These are phyloP conservation scores for Naumovozyma dairenensis DNA, from an alignment of 805 yeast genomes.

Conservation along the genomic window DNA sequence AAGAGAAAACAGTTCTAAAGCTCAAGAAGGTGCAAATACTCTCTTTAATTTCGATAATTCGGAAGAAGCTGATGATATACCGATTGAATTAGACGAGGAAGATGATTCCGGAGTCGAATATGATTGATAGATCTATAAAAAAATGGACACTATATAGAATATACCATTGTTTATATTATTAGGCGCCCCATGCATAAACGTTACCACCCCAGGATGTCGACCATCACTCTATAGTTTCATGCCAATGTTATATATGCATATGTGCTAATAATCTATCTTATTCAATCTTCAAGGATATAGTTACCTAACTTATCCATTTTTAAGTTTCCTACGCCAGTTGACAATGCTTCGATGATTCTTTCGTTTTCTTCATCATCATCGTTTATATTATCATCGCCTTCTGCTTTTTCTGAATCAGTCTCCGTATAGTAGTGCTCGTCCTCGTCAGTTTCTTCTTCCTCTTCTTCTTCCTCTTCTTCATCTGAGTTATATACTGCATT, in stretches of 20 bases:
- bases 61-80: constrained; percentile 16
- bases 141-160: too few species aligned
- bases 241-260: too few species aligned
- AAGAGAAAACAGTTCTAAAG: too few species aligned
- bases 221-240: too few species aligned
- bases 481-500: constrained; percentile 29
- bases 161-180: too few species aligned
- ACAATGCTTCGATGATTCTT: constrained; percentile 61
- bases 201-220: too few species aligned
- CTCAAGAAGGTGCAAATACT: constrained; percentile 22
- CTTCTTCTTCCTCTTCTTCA: constrained; percentile 17
- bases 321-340: constrained; percentile 50
- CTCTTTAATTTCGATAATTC: constrained; percentile 1
- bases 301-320: constrained; percentile 80
- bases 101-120: constrained; percentile 31
- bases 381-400: constrained; percentile 24
- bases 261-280: too few species aligned
- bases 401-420: constrained; percentile 26
- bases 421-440: constrained; percentile 22
- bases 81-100: constrained; percentile 22
- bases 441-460: constrained; percentile 18
- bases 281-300: constrained; percentile 49
- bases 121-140: constrained; percentile 20
- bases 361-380: constrained; percentile 40
- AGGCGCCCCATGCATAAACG: too few species aligned